phyloP scores from a whole-genome alignment of 257 asterid genomes.

The Eucommia ulmoides region DNA sequence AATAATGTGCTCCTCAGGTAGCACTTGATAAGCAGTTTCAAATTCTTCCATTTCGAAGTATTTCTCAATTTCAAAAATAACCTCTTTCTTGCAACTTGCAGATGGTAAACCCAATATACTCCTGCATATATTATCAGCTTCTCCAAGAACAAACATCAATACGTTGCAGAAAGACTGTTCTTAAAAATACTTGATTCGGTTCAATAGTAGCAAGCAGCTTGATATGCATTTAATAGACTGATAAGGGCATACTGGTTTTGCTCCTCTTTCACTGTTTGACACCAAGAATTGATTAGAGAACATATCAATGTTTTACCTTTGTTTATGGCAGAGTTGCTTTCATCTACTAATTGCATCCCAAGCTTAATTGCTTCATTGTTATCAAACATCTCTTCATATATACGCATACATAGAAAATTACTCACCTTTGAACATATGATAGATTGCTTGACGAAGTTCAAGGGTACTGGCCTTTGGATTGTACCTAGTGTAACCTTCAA shows the following conservation, averaged over 20 bases:
- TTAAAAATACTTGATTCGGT: conserved; percentile 49
- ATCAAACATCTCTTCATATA: conserved; percentile 34
- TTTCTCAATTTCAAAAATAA: conserved; percentile 38
- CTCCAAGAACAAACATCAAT: conserved; percentile 47
- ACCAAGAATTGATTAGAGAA: conserved; percentile 42
- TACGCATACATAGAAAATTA: too few relatives aligned
- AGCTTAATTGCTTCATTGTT: conserved; percentile 48
- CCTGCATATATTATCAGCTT: conserved; percentile 54
- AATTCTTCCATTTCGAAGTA: conserved; percentile 46
- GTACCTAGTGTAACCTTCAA: conserved; percentile 83
- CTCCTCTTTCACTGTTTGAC: conserved; percentile 45
- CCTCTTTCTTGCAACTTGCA: conserved; percentile 37
- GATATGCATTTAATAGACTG: conserved; percentile 77
- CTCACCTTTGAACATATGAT: conserved; percentile 79
- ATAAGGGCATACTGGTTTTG: conserved; percentile 36
- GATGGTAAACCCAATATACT: conserved; percentile 48
- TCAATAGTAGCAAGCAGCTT: conserved; percentile 87
- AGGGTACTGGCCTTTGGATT: conserved; percentile 85
- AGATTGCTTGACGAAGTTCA: conserved; percentile 80
- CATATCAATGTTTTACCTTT: conserved; percentile 36
- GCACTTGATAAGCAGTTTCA: conserved; percentile 61
- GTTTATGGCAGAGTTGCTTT: conserved; percentile 22
- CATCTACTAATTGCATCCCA: conserved; percentile 24
- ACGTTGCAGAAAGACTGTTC: conserved; percentile 49
- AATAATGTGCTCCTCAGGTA: conserved; percentile 70